phyloP scores from a whole-genome alignment of 2,329 filamentous ascomycete genomes.

The Fusarium circinatum region DNA sequence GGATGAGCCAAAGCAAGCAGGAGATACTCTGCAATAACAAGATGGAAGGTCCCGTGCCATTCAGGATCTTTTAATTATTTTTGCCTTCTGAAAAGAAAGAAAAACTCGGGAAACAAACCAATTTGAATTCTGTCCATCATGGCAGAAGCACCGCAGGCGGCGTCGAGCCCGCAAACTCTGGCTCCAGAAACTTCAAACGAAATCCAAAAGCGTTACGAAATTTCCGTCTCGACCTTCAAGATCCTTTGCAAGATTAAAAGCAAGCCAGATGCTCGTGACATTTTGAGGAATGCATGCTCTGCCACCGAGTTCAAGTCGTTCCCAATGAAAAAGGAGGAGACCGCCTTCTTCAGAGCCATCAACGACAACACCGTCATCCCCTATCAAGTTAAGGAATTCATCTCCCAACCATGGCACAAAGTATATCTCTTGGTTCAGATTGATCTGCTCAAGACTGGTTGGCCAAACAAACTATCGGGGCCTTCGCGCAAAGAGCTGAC shows the following conservation, averaged over 20 bases:
- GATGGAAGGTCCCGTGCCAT: not conserved
- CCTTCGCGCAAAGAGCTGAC: slow-evolving; percentile 48
- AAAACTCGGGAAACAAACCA: not conserved
- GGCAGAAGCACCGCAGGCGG: not conserved
- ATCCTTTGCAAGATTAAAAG: slow-evolving; percentile 42
- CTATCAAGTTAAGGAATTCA: slow-evolving; percentile 49
- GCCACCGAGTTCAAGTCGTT: slow-evolving; percentile 53
- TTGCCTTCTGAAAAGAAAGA: not conserved
- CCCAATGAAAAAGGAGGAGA: slow-evolving; percentile 49
- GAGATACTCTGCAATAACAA: not conserved
- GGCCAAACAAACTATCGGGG: slow-evolving; percentile 60
- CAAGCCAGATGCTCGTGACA: slow-evolving; percentile 44
- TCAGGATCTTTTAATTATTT: too few relatives aligned
- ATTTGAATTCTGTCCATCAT: not conserved
- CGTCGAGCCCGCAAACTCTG: not conserved
- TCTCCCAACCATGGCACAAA: slow-evolving; percentile 76
- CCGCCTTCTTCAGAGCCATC: slow-evolving; percentile 50
- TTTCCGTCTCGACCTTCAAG: slow-evolving; percentile 48
- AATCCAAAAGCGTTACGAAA: slow-evolving; percentile 49
- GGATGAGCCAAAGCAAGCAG: not conserved
- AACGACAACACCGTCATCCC: slow-evolving; percentile 53
- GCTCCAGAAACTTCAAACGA: slow-evolving; percentile 31
- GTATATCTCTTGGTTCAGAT: slow-evolving; percentile 79
- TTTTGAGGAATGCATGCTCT: slow-evolving; percentile 53
- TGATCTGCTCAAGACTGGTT: slow-evolving; percentile 71